phyloP scores from a whole-genome alignment of 805 yeast species.

The Kluyveromyces nonfermentans region DNA sequence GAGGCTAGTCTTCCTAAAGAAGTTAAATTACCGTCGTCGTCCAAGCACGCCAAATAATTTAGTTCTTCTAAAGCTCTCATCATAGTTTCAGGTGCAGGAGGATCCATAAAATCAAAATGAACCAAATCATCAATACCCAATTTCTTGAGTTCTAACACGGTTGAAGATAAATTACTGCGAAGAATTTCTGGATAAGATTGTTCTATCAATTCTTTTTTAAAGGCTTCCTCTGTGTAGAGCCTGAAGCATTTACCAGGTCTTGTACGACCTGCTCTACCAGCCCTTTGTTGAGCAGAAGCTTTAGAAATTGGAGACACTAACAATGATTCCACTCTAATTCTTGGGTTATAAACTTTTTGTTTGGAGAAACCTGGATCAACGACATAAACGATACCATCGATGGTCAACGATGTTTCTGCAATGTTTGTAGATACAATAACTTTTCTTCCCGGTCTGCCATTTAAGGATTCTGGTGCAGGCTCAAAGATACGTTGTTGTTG shows the following conservation, averaged over 20 bases:
- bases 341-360: slow-evolving; percentile 93
- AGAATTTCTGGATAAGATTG: slow-evolving; percentile 95
- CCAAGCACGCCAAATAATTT: slow-evolving; percentile 80
- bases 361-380: slow-evolving; percentile 97
- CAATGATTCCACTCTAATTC: slow-evolving; percentile 89
- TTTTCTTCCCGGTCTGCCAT: slow-evolving; percentile 91
- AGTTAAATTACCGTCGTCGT: slow-evolving; percentile 87
- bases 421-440: slow-evolving; percentile 88
- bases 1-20: slow-evolving; percentile 85
- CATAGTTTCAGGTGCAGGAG: slow-evolving; percentile 99
- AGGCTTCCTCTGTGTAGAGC: slow-evolving; percentile 93
- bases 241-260: slow-evolving; percentile 97
- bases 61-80: slow-evolving; percentile 97
- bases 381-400: slow-evolving; percentile 94
- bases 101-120: slow-evolving; percentile 97
- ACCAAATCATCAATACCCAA: slow-evolving; percentile 93
- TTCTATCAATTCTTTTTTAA: slow-evolving; percentile 84
- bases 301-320: slow-evolving; percentile 93
- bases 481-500: slow-evolving; percentile 92
- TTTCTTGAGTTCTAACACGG: slow-evolving; percentile 87
- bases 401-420: slow-evolving; percentile 96
- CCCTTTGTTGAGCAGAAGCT: slow-evolving; percentile 97
- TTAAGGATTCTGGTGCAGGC: slow-evolving; percentile 67
- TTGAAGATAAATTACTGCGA: slow-evolving; percentile 81
- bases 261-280: slow-evolving; percentile 99